These are phyloP conservation scores for Exsudoporus floridanus DNA, from an alignment of 1,284 basidiomycete species.

Conservation along the genomic window DNA sequence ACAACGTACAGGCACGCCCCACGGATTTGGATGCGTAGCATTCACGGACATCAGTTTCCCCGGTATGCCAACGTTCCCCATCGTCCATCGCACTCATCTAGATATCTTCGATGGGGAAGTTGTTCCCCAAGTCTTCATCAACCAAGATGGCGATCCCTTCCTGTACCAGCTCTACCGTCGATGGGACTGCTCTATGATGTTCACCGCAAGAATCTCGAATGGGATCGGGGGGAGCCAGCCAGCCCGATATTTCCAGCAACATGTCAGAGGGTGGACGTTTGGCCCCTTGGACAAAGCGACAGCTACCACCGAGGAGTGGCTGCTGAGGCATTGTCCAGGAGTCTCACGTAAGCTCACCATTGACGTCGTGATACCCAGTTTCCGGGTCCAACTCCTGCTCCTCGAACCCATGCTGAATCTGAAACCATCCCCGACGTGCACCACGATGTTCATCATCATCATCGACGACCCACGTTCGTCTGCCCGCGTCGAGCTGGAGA, in stretches of 20 bases:
- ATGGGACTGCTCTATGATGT: conserved; percentile 51
- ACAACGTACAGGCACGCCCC: conserved; percentile 31
- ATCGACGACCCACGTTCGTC: conserved; percentile 53
- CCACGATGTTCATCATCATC: conserved; percentile 56
- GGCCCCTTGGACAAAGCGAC: conserved; percentile 44
- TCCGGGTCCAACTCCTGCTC: conserved; percentile 48
- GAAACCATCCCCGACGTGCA: conserved; percentile 41
- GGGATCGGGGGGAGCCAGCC: conserved; percentile 44
- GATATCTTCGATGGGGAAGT: conserved; percentile 53
- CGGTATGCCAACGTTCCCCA: conserved; percentile 62
- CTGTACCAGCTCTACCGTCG: conserved; percentile 60
- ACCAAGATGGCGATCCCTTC: conserved; percentile 61
- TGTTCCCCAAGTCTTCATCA: conserved; percentile 53
- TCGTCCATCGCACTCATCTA: conserved; percentile 54
- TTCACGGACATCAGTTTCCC: conserved; percentile 57
- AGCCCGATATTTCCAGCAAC: conserved; percentile 50
- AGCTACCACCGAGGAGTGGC: conserved; percentile 38
- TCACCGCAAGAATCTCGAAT: conserved; percentile 44
- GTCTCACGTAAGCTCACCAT: conserved; percentile 44
- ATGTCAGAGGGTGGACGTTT: conserved; percentile 50
- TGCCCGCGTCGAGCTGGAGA: conserved; percentile 29
- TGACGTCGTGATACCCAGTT: conserved; percentile 57
- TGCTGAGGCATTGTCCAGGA: conserved; percentile 27
- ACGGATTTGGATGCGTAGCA: conserved; percentile 56
- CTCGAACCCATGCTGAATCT: conserved; percentile 48